Percentiles rank a stretch among this genome's conserved stretches.
Evolutionary conservation across 73 alveolate genomes (phyloP).

Genomic region (Blepharisma japonicum): DNA sequence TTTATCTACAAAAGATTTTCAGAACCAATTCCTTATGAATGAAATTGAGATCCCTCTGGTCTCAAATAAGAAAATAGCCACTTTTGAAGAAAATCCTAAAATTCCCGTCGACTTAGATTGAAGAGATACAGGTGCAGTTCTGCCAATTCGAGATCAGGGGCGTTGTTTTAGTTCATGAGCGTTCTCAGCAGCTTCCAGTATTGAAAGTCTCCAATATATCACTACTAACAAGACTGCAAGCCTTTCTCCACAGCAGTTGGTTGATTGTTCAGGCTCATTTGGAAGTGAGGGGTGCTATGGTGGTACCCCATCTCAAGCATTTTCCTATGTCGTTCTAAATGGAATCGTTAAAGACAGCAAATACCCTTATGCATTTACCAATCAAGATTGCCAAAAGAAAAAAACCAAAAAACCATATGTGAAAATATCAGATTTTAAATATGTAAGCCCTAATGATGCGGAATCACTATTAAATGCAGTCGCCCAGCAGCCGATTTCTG

Average conservation of each 20-base stretch:
- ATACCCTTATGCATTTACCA: constrained; percentile 52
- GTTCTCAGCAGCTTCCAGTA: constrained; percentile 75
- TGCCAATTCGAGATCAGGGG: constrained; percentile 69
- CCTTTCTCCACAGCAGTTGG: constrained; percentile 68
- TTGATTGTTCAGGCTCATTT: constrained; percentile 78
- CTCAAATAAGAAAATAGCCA: constrained; percentile 43
- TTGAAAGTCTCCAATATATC: constrained; percentile 67
- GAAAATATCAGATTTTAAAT: constrained; percentile 9
- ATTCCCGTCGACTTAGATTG: constrained; percentile 39
- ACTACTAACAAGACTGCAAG: constrained; percentile 40
- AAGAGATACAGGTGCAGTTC: constrained; percentile 62
- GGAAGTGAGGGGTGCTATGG: constrained; percentile 82
- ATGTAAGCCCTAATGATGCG: constrained; percentile 24
- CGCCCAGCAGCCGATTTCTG: constrained; percentile 36
- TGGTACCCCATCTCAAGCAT: constrained; percentile 70
- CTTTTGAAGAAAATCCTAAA: constrained; percentile 6
- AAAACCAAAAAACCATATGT: not conserved
- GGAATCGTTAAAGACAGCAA: constrained; percentile 39
- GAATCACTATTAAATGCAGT: constrained; percentile 15
- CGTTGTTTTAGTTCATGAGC: constrained; percentile 85
- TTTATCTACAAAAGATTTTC: constrained; percentile 48
- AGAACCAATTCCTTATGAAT: not conserved
- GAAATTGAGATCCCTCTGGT: not conserved
- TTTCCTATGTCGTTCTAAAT: constrained; percentile 38
- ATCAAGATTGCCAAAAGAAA: constrained; percentile 25